A percentile compares a stretch with the other conserved stretches of the same genome.
Evolutionary conservation across 106 monocot species (phyloP).

Genomic region (Iris macrosiphon): DNA sequence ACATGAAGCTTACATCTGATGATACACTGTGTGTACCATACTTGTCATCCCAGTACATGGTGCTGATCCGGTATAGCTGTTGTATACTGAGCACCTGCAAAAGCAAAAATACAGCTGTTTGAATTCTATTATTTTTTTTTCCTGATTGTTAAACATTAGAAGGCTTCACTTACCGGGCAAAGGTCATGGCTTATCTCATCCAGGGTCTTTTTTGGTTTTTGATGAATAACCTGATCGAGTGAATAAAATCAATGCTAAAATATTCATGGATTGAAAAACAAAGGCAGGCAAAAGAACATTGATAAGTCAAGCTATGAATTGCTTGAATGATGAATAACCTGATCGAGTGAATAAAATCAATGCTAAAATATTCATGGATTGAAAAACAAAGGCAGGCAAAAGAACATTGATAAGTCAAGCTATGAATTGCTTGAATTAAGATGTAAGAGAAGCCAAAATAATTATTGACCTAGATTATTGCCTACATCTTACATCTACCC

Average conservation of each 20-base stretch:
- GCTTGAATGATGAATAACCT: slow-evolving; percentile 85
- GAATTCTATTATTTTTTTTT: no score
- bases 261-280: background rate
- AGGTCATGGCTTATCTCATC: slow-evolving; percentile 98
- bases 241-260: background rate
- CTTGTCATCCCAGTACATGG: slow-evolving; percentile 99
- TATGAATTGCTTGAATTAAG: slow-evolving; percentile 34
- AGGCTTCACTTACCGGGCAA: slow-evolving; percentile 69
- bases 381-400: background rate
- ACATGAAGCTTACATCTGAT: slow-evolving; percentile 56
- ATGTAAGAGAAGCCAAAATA: background rate
- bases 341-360: slow-evolving; percentile 2
- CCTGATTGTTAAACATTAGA: background rate
- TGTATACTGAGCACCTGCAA: slow-evolving; percentile 91
- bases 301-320: background rate
- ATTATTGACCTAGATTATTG: no score
- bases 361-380: background rate
- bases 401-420: background rate
- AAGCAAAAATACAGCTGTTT: slow-evolving; percentile 22
- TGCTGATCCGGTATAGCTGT: slow-evolving; percentile 93
- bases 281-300: background rate
- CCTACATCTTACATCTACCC: no score
- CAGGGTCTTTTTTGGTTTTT: slow-evolving; percentile 92
- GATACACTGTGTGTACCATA: slow-evolving; percentile 97
- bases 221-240: slow-evolving; percentile 81